A percentile compares a stretch with the other conserved stretches of the same genome.
Evolutionary conservation across 129 eudicot genomes (phyloP).

Genomic region (Pseudognaphalium luteoalbum): DNA sequence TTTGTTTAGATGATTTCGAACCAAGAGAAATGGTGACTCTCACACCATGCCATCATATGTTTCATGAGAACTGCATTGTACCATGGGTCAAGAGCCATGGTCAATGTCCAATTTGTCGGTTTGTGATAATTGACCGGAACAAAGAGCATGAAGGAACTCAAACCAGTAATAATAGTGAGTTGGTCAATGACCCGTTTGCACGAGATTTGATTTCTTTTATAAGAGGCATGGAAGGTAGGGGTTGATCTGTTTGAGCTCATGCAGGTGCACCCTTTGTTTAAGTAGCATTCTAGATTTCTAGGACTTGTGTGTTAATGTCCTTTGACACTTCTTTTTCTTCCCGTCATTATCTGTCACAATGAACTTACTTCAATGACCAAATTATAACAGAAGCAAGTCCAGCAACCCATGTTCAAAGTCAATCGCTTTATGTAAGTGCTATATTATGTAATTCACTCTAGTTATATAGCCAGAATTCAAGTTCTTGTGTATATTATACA

Average conservation of each 20-base stretch:
- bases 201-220: slow-evolving; percentile 37
- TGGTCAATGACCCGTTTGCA: slow-evolving; percentile 23
- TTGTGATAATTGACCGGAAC: slow-evolving; percentile 31
- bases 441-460: too few relatives aligned
- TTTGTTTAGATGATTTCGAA: slow-evolving; percentile 75
- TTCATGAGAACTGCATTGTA: slow-evolving; percentile 78
- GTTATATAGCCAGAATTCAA: too few relatives aligned
- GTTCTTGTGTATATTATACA: too few relatives aligned
- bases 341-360: not conserved
- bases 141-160: slow-evolving; percentile 11
- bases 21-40: slow-evolving; percentile 47
- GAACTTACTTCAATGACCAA: too few relatives aligned
- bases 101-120: slow-evolving; percentile 73
- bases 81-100: slow-evolving; percentile 80
- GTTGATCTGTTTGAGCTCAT: slow-evolving; percentile 3
- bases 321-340: not conserved
- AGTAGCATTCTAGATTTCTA: not conserved
- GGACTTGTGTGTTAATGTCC: not conserved
- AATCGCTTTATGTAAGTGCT: too few relatives aligned
- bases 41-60: slow-evolving; percentile 81
- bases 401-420: too few relatives aligned
- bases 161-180: not conserved
- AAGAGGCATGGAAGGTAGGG: slow-evolving; percentile 43
- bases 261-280: not conserved
- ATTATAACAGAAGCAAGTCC: too few relatives aligned